These are phyloP conservation scores for Nicotiana otophora DNA, from an alignment of 257 asterid genomes.

Conservation along the genomic window DNA sequence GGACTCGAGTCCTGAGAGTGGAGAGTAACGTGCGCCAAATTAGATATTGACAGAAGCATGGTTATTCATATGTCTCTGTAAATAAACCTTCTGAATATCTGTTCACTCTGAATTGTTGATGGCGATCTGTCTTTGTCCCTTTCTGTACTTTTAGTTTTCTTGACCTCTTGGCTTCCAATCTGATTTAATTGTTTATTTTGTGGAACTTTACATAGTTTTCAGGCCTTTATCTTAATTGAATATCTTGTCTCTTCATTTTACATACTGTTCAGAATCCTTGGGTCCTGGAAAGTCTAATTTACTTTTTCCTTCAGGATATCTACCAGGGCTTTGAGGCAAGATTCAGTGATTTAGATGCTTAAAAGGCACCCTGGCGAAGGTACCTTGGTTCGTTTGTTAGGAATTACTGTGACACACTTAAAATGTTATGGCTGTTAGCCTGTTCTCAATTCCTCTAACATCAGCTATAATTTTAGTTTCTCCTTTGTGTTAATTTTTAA, in stretches of 20 bases:
- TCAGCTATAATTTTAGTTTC: not conserved
- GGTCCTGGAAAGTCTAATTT: conserved; percentile 75
- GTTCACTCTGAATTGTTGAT: not conserved
- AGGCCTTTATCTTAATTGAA: conserved; percentile 8
- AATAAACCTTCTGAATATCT: conserved; percentile 2
- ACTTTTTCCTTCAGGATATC: conserved; percentile 86
- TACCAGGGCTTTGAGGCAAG: conserved; percentile 82
- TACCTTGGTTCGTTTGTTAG: conserved; percentile 86
- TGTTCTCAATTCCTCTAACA: not conserved
- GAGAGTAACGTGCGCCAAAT: conserved; percentile 19
- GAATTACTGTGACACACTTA: conserved; percentile 52
- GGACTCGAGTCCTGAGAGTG: conserved; percentile 28
- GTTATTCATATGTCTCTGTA: conserved; percentile 15
- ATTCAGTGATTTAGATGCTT: conserved; percentile 89
- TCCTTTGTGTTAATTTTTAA: not conserved
- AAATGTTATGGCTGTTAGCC: conserved; percentile 5
- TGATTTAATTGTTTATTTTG: conserved; percentile 9
- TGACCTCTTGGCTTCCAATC: conserved; percentile 10
- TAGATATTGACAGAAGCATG: conserved; percentile 21
- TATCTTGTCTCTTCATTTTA: conserved; percentile 7
- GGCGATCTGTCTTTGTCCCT: not conserved
- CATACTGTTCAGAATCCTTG: conserved; percentile 23
- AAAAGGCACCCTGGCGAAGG: conserved; percentile 93
- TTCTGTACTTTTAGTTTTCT: not conserved
- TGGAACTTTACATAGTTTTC: conserved; percentile 11